Conservation (phyloP, 1,139 yeast species). For the Suhomyces bolitotheri region DNA sequence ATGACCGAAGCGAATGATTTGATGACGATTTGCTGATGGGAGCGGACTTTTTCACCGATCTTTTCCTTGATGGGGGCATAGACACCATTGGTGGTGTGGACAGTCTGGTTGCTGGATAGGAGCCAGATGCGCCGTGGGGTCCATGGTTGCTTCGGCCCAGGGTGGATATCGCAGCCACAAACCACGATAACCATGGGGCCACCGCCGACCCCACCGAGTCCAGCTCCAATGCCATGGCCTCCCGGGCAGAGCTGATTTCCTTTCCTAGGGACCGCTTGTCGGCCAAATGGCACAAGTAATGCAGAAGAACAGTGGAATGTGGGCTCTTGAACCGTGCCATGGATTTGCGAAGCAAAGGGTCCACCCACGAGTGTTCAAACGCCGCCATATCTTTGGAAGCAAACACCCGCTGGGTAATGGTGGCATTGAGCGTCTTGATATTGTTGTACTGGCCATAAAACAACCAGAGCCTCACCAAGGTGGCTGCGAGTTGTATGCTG, state of each 20-base stretch:
- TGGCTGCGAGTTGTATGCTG: constrained; percentile 6
- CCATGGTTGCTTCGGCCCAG: constrained; percentile 1
- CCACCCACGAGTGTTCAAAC: constrained; percentile 10
- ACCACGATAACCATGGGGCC: constrained; percentile 3
- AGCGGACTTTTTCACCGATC: constrained; percentile 8
- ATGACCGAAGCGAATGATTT: constrained; percentile 9
- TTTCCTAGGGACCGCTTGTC: constrained; percentile 3
- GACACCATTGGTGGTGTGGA: no score
- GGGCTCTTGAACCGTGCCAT: neutral
- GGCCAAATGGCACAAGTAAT: constrained; percentile 12
- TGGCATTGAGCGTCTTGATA: constrained; percentile 11
- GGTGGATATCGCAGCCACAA: neutral
- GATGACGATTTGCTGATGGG: constrained; percentile 9
- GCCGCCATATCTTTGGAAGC: constrained; percentile 6
- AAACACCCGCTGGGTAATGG: constrained; percentile 6
- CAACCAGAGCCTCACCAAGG: constrained; percentile 15
- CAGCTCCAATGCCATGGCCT: neutral
- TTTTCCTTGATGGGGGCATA: constrained; percentile 3
- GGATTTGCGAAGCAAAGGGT: constrained; percentile 13
- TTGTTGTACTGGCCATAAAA: constrained; percentile 18
- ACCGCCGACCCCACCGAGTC: neutral
- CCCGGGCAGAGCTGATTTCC: neutral
- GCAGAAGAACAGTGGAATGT: constrained; percentile 8
- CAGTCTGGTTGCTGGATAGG: no score
- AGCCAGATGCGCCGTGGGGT: neutral